Base-by-base conservation (phyloP, 2,329 filamentous ascomycete species). In the Colletotrichum gloeosporioides region DNA sequence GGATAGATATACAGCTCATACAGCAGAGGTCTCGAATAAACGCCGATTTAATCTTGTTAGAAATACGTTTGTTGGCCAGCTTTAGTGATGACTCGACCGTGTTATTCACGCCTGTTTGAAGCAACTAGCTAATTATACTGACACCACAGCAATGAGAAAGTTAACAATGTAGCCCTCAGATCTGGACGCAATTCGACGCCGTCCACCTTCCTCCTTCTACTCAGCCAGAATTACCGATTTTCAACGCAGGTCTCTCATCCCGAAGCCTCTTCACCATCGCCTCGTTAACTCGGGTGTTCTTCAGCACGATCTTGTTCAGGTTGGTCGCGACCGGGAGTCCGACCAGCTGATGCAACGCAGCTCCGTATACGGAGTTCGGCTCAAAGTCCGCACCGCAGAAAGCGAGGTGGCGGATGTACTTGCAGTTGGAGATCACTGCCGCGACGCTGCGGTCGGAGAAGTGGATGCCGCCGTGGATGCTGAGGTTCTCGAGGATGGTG, bases 1-100 rank as follows among this genome's bases (percentile, higher is more conserved):
- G 44, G 59, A 29, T 74, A 73, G 70, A 76, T 9, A 69, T 74
- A 64, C 64, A 76, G 32, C 44, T 53, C 25, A 25, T 65, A 73
- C 22, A 74, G 15, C 44, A 76, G 64, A 76, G 53, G 55, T 29
- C 25, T 55, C 64, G 16, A 74, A 76, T 61, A 73, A 34, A 74
- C 34, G 57, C 36, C 27, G 27, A 25, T 69, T 44, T 63, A 63
- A 63, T 70, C 9, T 49, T 63, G 16, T 49, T 27, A 18, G 22
- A 64, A 2, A 18, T 4, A 12, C 15, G 22, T 29, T 59, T 9
- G 18, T 8, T 4, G 12, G 12, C 3, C 61, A 63, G 13, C 3
- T n/a, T 32, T 13, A 7, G 13, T 31, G 18, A 18, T 32, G 18
- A 44, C 15, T 29, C 1, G n/a, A 22, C 4, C 4, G 0, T 31